A percentile compares a stretch with the other conserved stretches of the same genome.
phyloP scores from a whole-genome alignment of 2,329 filamentous ascomycete species.

The Fusarium anguioides region DNA sequence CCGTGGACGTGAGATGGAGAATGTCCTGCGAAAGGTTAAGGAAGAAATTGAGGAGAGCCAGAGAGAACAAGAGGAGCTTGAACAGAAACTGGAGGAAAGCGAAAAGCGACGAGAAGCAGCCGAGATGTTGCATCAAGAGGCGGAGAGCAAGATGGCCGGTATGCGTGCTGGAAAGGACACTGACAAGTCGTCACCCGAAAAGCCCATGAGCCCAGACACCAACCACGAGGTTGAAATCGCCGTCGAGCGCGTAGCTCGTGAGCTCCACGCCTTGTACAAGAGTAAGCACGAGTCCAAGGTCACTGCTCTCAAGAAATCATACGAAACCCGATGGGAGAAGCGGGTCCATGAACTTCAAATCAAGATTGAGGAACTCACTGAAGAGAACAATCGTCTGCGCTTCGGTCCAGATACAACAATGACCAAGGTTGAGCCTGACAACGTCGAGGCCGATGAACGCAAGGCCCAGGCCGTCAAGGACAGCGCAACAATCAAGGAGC shows the following conservation, averaged over 20 bases:
- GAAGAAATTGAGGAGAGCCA: slow-evolving; percentile 83
- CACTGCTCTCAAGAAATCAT: slow-evolving; percentile 83
- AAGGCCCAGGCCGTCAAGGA: slow-evolving; percentile 70
- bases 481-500: slow-evolving; percentile 73
- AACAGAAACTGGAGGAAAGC: slow-evolving; percentile 78
- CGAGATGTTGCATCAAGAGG: slow-evolving; percentile 80
- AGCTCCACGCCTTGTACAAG: slow-evolving; percentile 94
- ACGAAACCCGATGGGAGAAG: slow-evolving; percentile 91
- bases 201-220: slow-evolving; percentile 50
- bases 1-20: slow-evolving; percentile 86
- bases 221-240: slow-evolving; percentile 81
- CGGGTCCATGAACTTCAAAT: slow-evolving; percentile 81
- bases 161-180: slow-evolving; percentile 72
- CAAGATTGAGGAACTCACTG: slow-evolving; percentile 73
- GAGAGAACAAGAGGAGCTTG: slow-evolving; percentile 82
- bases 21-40: slow-evolving; percentile 80
- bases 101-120: slow-evolving; percentile 79
- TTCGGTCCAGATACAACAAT: slow-evolving; percentile 73
- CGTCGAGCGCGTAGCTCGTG: slow-evolving; percentile 91
- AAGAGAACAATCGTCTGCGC: slow-evolving; percentile 81
- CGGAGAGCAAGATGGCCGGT: slow-evolving; percentile 79
- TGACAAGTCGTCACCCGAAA: slow-evolving; percentile 54
- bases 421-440: slow-evolving; percentile 65
- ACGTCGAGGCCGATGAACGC: slow-evolving; percentile 61
- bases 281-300: slow-evolving; percentile 98